A percentile compares a stretch with the other conserved stretches of the same genome.
phyloP scores from a whole-genome alignment of 768 basidiomycete genomes.

The Kwoniella newhampshirensis region DNA sequence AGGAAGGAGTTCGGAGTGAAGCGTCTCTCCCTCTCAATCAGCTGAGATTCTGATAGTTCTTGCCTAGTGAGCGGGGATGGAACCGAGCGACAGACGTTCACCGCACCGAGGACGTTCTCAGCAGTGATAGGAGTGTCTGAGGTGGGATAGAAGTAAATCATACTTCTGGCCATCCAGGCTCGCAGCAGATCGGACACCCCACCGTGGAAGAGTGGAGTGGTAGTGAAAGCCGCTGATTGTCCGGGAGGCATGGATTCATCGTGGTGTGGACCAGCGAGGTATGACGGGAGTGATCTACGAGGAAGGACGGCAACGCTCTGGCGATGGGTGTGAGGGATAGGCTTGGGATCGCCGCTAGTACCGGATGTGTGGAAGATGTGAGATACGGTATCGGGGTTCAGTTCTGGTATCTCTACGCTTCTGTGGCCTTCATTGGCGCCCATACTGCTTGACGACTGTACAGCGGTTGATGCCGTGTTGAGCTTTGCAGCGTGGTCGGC shows the following conservation, averaged over 20 bases:
- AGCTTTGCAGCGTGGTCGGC: constrained; percentile 49
- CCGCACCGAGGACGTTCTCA: constrained; percentile 55
- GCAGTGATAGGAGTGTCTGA: constrained; percentile 59
- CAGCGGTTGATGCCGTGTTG: constrained; percentile 33
- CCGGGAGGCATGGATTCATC: constrained; percentile 27
- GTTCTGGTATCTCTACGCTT: not conserved
- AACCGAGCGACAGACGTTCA: constrained; percentile 46
- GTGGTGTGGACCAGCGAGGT: constrained; percentile 41
- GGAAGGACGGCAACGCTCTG: constrained; percentile 46
- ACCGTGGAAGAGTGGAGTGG: constrained; percentile 58
- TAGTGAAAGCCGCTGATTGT: constrained; percentile 57
- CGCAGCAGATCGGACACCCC: constrained; percentile 56
- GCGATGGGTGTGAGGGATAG: constrained; percentile 54
- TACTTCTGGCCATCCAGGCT: constrained; percentile 56
- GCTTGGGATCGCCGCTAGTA: constrained; percentile 59
- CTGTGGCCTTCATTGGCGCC: too few relatives aligned
- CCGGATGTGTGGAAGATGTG: constrained; percentile 58
- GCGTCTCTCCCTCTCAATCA: constrained; percentile 15
- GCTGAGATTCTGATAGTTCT: constrained; percentile 5
- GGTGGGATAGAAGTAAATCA: constrained; percentile 58
- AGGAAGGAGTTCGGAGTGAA: constrained; percentile 39
- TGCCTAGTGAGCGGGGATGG: not conserved
- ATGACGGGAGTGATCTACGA: constrained; percentile 33
- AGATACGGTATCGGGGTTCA: constrained; percentile 29
- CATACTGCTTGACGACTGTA: not conserved